Base-by-base conservation (phyloP, 2,329 filamentous ascomycete species). In the Raffaelea albimanens region DNA sequence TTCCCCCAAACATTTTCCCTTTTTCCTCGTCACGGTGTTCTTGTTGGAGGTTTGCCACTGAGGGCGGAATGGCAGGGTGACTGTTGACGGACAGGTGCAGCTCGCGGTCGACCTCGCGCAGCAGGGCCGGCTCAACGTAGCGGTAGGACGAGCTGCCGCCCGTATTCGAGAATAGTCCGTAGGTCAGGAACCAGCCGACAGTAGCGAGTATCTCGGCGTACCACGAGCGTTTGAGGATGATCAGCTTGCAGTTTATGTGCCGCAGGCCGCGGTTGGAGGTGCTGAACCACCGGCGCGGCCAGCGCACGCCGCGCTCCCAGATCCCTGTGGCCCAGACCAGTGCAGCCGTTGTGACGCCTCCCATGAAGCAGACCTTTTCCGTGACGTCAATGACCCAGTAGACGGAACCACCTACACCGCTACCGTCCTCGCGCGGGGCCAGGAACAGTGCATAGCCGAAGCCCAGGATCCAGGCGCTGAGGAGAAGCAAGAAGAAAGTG, bases 321-420 rank as follows among this genome's bases (percentile, higher is more conserved):
- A 96, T 90, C 23, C 93, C 93, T 0, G 91, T 96, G 16, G 82
- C 90, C 87, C 90, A 96, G 55, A 97, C 83, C 33, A 98, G 72
- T 40, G 89, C 75, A 33, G 80, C 85, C 0, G 90, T 96, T 50
- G 96, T 83, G 50, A 95, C 76, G 42, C 93, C 93, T 21, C 88
- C 89, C 66, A 95, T 86, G 60, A 96, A 85, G 58, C 87, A 91
- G 46, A 98, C 80, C 64, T 93, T 94, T 67, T 97, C 87, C 8
- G 79, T 78, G 62, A 86, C 87, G 59, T 97, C 91, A 3, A 97
- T 79, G 23, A 94, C 83, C 91, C 91, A 97, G 73, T 98, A 98
- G 46, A 95, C 88, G 14, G 85, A 91, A 29, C 93, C 91, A 45
- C 93, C 93, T 5, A 95, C 81, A 34, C 91, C 91, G 55, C 78